Conservation (phyloP, 2,329 filamentous ascomycete species). For the Didymella arachidicola region DNA sequence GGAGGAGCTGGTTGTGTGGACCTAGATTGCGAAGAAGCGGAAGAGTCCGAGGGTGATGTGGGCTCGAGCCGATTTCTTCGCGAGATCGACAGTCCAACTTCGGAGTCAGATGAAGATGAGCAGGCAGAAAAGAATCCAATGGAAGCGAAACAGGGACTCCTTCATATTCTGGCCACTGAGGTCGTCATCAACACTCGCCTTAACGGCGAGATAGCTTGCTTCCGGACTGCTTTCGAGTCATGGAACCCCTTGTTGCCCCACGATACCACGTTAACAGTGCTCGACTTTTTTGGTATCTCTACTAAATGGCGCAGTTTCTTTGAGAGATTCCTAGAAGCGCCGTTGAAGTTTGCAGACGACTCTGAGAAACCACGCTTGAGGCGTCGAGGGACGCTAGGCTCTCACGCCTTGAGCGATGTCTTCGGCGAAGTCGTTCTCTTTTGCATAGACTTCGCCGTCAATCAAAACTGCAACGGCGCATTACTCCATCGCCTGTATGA, state of each 20-base stretch:
- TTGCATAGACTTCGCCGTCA: constrained; percentile 58
- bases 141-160: constrained; percentile 41
- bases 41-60: neutral
- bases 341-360: constrained; percentile 54
- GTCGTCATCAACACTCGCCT: constrained; percentile 43
- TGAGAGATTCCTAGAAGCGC: constrained; percentile 55
- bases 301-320: constrained; percentile 56
- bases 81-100: neutral
- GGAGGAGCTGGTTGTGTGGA: neutral
- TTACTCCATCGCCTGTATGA: constrained; percentile 59
- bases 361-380: constrained; percentile 51
- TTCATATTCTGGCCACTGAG: constrained; percentile 43
- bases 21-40: neutral
- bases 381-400: constrained; percentile 56
- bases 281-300: constrained; percentile 57
- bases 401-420: constrained; percentile 57
- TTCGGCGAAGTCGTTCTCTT: constrained; percentile 59
- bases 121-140: constrained; percentile 37
- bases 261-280: constrained; percentile 53
- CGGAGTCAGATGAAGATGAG: constrained; percentile 9
- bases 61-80: neutral
- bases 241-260: constrained; percentile 53
- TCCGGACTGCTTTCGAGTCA: constrained; percentile 43
- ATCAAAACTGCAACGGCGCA: constrained; percentile 52
- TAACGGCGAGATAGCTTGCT: constrained; percentile 40